Evolutionary conservation across 352 stramenopile species (phyloP), one percentile per base, ranked within the genome.

Genomic region (Globisporangium irregulare): DNA sequence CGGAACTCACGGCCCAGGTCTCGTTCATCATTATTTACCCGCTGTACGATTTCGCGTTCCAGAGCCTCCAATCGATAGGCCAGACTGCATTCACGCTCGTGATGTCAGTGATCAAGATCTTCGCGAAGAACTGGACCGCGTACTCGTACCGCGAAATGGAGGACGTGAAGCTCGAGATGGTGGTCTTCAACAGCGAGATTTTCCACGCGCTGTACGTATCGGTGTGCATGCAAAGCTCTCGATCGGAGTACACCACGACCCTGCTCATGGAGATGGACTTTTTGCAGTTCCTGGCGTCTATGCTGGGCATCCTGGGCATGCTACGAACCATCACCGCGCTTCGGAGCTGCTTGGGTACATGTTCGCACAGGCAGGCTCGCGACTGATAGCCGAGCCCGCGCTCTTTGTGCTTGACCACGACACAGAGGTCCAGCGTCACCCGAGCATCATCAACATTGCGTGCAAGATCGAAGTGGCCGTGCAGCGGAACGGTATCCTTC

Each of bases 151-250:
- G 22, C 22, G 22, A 24, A 24, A 24, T 73, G 66, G 68, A 73
- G 22, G 71, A 80, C 46, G 54, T 69, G 22, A 71, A 72, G 5
- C 62, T 62, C 4, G 73, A 77, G 54, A 67, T 79, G 27, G 67
- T 77, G 32, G 55, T 75, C 22, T 51, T 79, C 12, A 74, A 77
- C 22, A 62, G 58, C 18, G 64, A 79, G 58, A 58, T 75, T 36
- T 74, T 68, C 53, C 70, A 76, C 60, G 50, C 68, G 4, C 38
- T 79, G 1, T 79, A 71, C 27, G 58, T 77, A 3, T 73, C 65
- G 0, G 70, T 65, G 61, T 80, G 73, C 57, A 72, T 75, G 68
- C 64, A 77, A 15, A 59, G 53, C 51, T 64, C 71, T 10, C 58
- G 8, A 1, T 73, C 73, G 1, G 54, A 14, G 12, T 73, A 70